Percentiles rank a stretch among this genome's conserved stretches.
These are phyloP conservation scores for Hyphopichia buzzinii DNA, from an alignment of 1,139 yeast species.

Conservation along the genomic window DNA sequence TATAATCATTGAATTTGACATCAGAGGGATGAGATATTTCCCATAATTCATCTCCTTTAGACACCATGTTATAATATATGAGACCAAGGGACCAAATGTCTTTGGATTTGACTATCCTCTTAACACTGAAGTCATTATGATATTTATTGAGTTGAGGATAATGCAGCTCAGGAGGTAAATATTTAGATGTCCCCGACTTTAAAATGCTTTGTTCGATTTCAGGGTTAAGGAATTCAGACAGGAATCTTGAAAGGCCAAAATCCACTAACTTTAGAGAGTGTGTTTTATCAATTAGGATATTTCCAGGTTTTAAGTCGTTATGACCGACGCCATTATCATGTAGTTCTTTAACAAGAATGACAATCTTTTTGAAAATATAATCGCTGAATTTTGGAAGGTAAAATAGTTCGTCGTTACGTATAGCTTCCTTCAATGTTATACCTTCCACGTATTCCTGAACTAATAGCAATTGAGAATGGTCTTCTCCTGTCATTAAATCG, in stretches of 20 bases:
- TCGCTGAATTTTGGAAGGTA: slow-evolving; percentile 3
- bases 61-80: slow-evolving; percentile 10
- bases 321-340: slow-evolving; percentile 5
- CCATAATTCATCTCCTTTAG: slow-evolving; percentile 5
- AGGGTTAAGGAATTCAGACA: slow-evolving; percentile 1
- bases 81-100: slow-evolving; percentile 9
- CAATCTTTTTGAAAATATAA: slow-evolving; percentile 3
- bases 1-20: slow-evolving; percentile 1
- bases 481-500: slow-evolving; percentile 1
- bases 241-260: slow-evolving; percentile 3
- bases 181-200: slow-evolving; percentile 4
- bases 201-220: slow-evolving; percentile 3
- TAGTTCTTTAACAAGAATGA: not conserved
- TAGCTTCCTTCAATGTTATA: slow-evolving; percentile 1
- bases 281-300: slow-evolving; percentile 1
- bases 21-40: slow-evolving; percentile 4
- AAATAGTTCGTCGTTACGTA: not conserved
- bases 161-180: slow-evolving; percentile 8
- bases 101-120: slow-evolving; percentile 3
- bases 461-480: slow-evolving; percentile 1
- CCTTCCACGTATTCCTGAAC: slow-evolving; percentile 15
- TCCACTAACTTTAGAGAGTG: slow-evolving; percentile 1
- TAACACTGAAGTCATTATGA: slow-evolving; percentile 2
- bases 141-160: slow-evolving; percentile 1
- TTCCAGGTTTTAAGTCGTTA: slow-evolving; percentile 5